A percentile compares a stretch with the other conserved stretches of the same genome.
phyloP scores from a whole-genome alignment of 805 yeast species.

The Starmerella potacharoeniae region DNA sequence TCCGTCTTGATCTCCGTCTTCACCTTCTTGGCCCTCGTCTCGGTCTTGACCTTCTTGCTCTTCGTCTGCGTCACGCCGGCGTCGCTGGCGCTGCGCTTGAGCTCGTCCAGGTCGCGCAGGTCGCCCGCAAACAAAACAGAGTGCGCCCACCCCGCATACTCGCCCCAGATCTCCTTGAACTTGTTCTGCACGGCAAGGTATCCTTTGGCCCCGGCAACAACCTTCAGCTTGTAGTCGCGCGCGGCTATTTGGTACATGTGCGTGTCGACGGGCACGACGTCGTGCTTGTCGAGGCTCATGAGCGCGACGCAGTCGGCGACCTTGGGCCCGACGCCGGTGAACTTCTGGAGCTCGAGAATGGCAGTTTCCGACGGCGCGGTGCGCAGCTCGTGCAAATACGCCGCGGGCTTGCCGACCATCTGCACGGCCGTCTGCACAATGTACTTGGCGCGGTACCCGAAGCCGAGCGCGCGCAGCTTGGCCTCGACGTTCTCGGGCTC shows the following conservation, averaged over 20 bases:
- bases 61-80: neutral
- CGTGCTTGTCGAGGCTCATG: constrained; percentile 80
- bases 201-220: constrained; percentile 32
- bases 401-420: constrained; percentile 33
- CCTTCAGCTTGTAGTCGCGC: constrained; percentile 54
- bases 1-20: neutral
- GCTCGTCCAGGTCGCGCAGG: constrained; percentile 47
- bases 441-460: constrained; percentile 89
- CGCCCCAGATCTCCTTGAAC: constrained; percentile 68
- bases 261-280: constrained; percentile 88
- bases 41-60: neutral
- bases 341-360: constrained; percentile 48
- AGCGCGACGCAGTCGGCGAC: constrained; percentile 94
- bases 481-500: constrained; percentile 30
- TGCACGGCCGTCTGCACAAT: constrained; percentile 63
- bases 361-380: constrained; percentile 39
- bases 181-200: constrained; percentile 48
- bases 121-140: constrained; percentile 86
- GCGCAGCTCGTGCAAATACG: constrained; percentile 36
- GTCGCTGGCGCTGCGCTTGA: constrained; percentile 5
- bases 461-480: constrained; percentile 38
- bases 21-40: neutral
- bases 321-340: constrained; percentile 91
- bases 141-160: constrained; percentile 97
- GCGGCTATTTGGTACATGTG: constrained; percentile 86